Conservation (phyloP, 1,284 basidiomycete genomes). For the Microbotryomycetes sp. region DNA sequence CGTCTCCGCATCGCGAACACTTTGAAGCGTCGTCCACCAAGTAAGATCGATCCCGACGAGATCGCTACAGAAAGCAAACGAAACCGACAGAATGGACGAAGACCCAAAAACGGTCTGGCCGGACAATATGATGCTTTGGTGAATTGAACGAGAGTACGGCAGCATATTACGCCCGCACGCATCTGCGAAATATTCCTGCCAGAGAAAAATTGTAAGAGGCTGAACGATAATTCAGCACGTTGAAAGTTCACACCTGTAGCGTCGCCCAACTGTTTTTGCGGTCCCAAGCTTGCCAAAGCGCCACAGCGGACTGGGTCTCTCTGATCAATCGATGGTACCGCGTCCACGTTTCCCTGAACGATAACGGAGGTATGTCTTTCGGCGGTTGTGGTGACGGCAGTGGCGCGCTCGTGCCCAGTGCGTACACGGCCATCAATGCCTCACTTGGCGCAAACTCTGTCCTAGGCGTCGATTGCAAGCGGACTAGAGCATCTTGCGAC, state of each 20-base stretch:
- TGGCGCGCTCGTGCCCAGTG: constrained; percentile 1
- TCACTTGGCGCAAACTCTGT: not conserved
- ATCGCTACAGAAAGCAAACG: too few species aligned
- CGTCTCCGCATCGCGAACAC: too few species aligned
- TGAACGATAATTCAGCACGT: too few species aligned
- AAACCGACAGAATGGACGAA: too few species aligned
- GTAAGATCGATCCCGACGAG: too few species aligned
- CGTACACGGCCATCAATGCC: not conserved
- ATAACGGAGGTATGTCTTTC: constrained; percentile 5
- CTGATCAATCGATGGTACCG: not conserved
- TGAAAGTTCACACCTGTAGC: not conserved
- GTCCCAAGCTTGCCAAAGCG: not conserved
- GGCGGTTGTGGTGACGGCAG: constrained; percentile 18
- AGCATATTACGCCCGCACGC: too few species aligned
- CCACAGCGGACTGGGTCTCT: not conserved
- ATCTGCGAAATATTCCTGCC: not conserved
- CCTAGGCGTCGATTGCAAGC: not conserved
- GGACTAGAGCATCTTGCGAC: not conserved
- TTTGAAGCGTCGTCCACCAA: too few species aligned
- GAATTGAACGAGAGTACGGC: not conserved
- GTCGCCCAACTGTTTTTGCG: not conserved
- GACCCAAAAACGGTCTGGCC: not conserved
- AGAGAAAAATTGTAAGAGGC: too few species aligned
- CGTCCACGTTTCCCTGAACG: not conserved
- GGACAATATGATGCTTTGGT: not conserved